phyloP scores from a whole-genome alignment of 805 yeast genomes.

The Candida nemodendra region DNA sequence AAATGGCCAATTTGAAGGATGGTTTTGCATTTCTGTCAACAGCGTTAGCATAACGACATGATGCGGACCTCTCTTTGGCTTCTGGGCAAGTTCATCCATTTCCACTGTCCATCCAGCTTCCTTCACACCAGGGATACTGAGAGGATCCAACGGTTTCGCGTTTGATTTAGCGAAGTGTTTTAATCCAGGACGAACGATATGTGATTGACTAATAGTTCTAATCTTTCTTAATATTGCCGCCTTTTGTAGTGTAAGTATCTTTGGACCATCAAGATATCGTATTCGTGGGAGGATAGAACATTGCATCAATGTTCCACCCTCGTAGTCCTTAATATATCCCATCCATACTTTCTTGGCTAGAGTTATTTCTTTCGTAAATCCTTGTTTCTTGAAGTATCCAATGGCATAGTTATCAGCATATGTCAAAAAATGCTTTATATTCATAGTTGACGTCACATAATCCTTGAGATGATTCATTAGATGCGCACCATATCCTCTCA shows the following conservation, averaged over 20 bases:
- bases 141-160: conserved; percentile 66
- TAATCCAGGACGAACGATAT: conserved; percentile 79
- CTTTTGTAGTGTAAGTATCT: conserved; percentile 80
- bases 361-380: conserved; percentile 92
- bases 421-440: conserved; percentile 81
- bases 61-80: conserved; percentile 93
- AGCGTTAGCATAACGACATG: conserved; percentile 90
- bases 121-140: conserved; percentile 81
- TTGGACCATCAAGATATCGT: conserved; percentile 85
- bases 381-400: conserved; percentile 97
- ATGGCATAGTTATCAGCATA: conserved; percentile 99
- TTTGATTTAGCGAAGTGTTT: conserved; percentile 56
- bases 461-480: conserved; percentile 97
- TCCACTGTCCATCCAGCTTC: conserved; percentile 99
- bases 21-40: conserved; percentile 84
- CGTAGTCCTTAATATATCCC: conserved; percentile 98
- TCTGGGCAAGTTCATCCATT: conserved; percentile 94
- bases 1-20: conserved; percentile 98
- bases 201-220: conserved; percentile 72
- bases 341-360: conserved; percentile 87
- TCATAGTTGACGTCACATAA: conserved; percentile 85
- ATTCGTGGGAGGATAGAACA: conserved; percentile 89
- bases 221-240: conserved; percentile 90
- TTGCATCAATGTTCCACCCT: conserved; percentile 98
- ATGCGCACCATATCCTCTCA: conserved; percentile 98